These are phyloP conservation scores for Aspergillus ostianus DNA, from an alignment of 495 filamentous ascomycete species.

Conservation along the genomic window DNA sequence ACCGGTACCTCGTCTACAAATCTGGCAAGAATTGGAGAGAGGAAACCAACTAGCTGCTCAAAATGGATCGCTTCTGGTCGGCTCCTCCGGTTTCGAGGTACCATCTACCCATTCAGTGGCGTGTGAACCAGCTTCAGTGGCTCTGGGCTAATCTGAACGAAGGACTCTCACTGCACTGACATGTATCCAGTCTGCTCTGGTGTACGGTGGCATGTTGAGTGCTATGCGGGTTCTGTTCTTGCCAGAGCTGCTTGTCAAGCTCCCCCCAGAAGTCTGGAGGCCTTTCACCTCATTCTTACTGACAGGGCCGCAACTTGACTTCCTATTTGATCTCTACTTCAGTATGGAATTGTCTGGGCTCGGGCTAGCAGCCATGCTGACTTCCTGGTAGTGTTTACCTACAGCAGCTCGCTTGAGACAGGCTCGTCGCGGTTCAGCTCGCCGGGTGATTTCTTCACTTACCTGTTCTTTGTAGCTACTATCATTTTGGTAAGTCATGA, in stretches of 20 bases:
- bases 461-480: conserved; percentile 59
- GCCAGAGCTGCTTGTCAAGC: conserved; percentile 52
- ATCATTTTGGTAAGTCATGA: conserved; percentile 60
- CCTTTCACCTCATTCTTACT: conserved; percentile 71
- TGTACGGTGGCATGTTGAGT: conserved; percentile 59
- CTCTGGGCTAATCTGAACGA: background rate
- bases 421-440: conserved; percentile 57
- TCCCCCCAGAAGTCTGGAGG: conserved; percentile 70
- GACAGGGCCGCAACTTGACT: conserved; percentile 58
- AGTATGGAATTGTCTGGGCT: conserved; percentile 46
- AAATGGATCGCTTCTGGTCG: conserved; percentile 67
- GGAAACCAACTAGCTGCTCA: conserved; percentile 13
- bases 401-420: conserved; percentile 61
- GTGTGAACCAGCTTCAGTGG: background rate
- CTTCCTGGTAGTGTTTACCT: conserved; percentile 56
- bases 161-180: conserved; percentile 72
- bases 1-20: conserved; percentile 2
- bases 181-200: conserved; percentile 59
- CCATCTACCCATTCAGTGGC: conserved; percentile 11
- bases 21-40: background rate
- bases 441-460: conserved; percentile 69
- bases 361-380: conserved; percentile 28
- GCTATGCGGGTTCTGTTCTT: conserved; percentile 57
- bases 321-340: conserved; percentile 83
- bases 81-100: conserved; percentile 72